These are phyloP conservation scores for Mortierella sp. DNA, from an alignment of 371 early-diverging fungal species.

Conservation along the genomic window DNA sequence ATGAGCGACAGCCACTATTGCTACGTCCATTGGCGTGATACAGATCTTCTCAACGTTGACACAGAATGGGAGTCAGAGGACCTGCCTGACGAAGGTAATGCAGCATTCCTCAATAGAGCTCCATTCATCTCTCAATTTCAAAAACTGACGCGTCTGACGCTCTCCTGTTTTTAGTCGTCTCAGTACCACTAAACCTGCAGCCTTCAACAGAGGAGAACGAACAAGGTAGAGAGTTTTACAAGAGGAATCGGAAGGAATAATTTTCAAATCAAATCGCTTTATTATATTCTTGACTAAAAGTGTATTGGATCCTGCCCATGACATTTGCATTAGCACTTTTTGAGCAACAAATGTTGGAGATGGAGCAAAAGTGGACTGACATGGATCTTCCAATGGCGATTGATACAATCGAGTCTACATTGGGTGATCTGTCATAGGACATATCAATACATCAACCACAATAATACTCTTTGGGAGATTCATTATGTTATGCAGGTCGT, in stretches of 20 bases:
- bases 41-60: constrained; percentile 39
- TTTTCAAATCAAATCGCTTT: too few species aligned
- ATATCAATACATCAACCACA: neutral
- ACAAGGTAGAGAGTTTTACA: constrained; percentile 18
- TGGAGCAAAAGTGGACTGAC: constrained; percentile 48
- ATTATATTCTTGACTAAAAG: too few species aligned
- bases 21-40: constrained; percentile 48
- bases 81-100: constrained; percentile 35
- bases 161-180: constrained; percentile 15
- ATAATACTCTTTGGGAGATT: too few species aligned
- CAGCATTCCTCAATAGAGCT: neutral
- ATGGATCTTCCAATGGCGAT: constrained; percentile 24
- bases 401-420: constrained; percentile 11
- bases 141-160: neutral
- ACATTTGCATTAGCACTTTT: too few species aligned
- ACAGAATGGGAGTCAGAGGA: constrained; percentile 39
- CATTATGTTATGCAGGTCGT: too few species aligned
- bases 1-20: constrained; percentile 55
- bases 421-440: constrained; percentile 2
- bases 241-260: neutral
- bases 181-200: constrained; percentile 39
- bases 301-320: too few species aligned
- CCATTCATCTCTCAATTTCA: neutral
- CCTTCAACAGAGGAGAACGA: constrained; percentile 46
- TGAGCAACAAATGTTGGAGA: constrained; percentile 37